phyloP scores from a whole-genome alignment of 345 rosid genomes.

The Pugionium cornutum region DNA sequence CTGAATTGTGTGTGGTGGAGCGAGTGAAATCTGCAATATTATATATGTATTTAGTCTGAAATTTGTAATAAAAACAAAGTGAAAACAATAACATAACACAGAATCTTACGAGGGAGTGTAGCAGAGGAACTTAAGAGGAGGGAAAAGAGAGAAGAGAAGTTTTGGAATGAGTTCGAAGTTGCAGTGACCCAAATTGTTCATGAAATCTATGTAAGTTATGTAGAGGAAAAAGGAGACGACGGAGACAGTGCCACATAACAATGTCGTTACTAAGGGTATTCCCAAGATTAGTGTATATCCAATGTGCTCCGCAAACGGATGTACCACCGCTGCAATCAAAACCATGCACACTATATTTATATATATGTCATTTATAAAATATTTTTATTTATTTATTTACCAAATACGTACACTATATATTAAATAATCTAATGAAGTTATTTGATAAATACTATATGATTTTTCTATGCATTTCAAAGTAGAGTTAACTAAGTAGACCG shows the following conservation, averaged over 20 bases:
- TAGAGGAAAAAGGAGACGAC: conserved; percentile 30
- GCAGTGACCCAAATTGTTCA: conserved; percentile 93
- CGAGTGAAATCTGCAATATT: conserved; percentile 46
- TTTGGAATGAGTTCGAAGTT: conserved; percentile 75
- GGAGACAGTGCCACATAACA: conserved; percentile 43
- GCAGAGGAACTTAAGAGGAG: conserved; percentile 69
- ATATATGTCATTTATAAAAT: background rate
- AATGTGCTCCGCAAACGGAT: conserved; percentile 75
- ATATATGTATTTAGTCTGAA: background rate
- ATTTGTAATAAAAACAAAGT: background rate
- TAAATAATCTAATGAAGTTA: no score
- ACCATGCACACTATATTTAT: background rate
- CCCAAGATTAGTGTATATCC: conserved; percentile 53
- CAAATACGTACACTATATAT: no score
- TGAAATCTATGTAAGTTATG: conserved; percentile 55
- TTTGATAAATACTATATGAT: no score
- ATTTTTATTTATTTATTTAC: no score
- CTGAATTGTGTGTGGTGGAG: conserved; percentile 57
- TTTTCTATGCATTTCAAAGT: no score
- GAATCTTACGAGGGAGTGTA: conserved; percentile 53
- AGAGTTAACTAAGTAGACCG: no score
- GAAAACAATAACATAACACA: background rate
- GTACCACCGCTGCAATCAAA: conserved; percentile 65
- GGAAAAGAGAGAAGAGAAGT: conserved; percentile 54
- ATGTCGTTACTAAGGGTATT: conserved; percentile 43